phyloP scores from a whole-genome alignment of 805 yeast species.

The Lipomyces spencermartinsiae region DNA sequence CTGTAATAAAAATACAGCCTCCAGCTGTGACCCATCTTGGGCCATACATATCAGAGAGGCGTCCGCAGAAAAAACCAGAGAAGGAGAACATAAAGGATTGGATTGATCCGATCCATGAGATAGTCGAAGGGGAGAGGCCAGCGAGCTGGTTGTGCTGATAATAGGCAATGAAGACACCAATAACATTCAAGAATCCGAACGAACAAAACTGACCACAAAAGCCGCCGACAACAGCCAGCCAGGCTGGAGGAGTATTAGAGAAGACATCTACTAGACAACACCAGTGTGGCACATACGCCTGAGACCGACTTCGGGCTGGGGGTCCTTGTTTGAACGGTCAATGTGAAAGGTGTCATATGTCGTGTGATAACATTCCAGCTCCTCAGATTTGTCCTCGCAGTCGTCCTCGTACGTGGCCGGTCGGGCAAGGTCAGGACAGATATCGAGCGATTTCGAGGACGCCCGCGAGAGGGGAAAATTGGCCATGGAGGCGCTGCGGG shows the following conservation, averaged over 20 bases:
- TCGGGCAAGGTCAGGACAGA: neutral
- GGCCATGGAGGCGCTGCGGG: neutral
- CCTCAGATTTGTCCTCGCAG: neutral
- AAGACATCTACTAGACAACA: neutral
- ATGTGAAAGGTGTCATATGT: slow-evolving; percentile 19
- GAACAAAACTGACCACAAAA: slow-evolving; percentile 63
- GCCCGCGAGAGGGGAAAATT: neutral
- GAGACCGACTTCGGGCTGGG: slow-evolving; percentile 25
- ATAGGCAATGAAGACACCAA: slow-evolving; percentile 33
- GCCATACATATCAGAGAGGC: slow-evolving; percentile 37
- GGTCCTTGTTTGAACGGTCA: slow-evolving; percentile 10
- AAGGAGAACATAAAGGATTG: slow-evolving; percentile 28
- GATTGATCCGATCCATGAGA: slow-evolving; percentile 38
- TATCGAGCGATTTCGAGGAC: neutral
- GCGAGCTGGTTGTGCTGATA: slow-evolving; percentile 32
- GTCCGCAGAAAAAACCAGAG: slow-evolving; percentile 34
- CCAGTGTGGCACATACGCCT: slow-evolving; percentile 15
- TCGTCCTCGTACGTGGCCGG: neutral
- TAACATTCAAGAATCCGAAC: slow-evolving; percentile 56
- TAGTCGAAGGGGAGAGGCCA: slow-evolving; percentile 21
- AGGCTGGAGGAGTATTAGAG: slow-evolving; percentile 44
- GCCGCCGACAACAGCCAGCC: slow-evolving; percentile 60
- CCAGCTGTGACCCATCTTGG: slow-evolving; percentile 38
- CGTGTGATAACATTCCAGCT: slow-evolving; percentile 1
- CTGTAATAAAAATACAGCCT: slow-evolving; percentile 40